These are phyloP conservation scores for Haematococcus lacustris DNA, from an alignment of 139 green algal species.

Conservation along the genomic window DNA sequence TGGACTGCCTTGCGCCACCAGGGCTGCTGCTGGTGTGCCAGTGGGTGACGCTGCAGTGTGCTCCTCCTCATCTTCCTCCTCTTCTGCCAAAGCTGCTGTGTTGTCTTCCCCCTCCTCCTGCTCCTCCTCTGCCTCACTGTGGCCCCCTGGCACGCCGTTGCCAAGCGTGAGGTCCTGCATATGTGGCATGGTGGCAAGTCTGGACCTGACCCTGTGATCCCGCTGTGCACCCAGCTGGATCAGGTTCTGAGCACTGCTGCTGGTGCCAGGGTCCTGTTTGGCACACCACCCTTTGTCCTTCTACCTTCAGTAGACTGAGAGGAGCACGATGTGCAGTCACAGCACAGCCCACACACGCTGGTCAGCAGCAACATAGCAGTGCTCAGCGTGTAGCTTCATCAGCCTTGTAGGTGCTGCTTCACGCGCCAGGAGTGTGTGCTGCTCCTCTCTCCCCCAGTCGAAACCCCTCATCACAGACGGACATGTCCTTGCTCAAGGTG, in stretches of 20 bases:
- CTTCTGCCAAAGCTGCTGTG: slow-evolving; percentile 37
- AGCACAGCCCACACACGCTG: too few species aligned
- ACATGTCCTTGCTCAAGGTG: background rate
- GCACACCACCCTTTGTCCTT: background rate
- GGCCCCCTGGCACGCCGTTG: slow-evolving; percentile 10
- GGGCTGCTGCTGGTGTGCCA: slow-evolving; percentile 5
- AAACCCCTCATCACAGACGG: background rate
- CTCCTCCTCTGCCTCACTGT: slow-evolving; percentile 15
- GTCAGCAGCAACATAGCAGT: background rate
- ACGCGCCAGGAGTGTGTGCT: background rate
- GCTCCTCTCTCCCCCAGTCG: too few species aligned
- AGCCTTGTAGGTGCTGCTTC: background rate
- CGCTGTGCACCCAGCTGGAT: background rate
- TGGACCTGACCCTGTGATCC: background rate
- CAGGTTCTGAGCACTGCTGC: background rate
- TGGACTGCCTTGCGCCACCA: too few species aligned
- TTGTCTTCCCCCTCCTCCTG: slow-evolving; percentile 15
- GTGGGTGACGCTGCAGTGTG: background rate
- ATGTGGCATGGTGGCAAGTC: background rate
- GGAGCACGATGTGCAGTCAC: too few species aligned
- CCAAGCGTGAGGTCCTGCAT: background rate
- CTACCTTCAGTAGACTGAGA: too few species aligned
- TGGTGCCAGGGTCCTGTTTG: background rate
- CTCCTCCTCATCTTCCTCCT: slow-evolving; percentile 25
- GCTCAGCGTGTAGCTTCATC: background rate